Evolutionary conservation across 805 yeast genomes (phyloP).

Genomic region (Kodamaea nitidulidarum): DNA sequence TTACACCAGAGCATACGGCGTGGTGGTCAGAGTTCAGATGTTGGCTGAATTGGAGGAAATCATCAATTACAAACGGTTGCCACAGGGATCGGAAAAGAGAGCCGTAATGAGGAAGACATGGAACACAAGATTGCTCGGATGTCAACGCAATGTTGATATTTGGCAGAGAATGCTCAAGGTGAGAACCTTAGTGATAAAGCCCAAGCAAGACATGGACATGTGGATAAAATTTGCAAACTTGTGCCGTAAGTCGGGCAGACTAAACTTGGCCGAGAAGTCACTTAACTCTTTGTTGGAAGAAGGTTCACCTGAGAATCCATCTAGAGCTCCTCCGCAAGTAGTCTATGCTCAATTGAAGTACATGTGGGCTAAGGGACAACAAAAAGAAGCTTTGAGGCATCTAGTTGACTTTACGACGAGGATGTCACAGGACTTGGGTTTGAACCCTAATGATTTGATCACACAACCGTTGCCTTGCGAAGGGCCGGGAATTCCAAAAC

Average conservation of each 20-base stretch:
- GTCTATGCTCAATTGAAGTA: slow-evolving; percentile 95
- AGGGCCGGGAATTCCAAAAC: slow-evolving; percentile 66
- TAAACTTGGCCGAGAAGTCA: slow-evolving; percentile 90
- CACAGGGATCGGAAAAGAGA: slow-evolving; percentile 78
- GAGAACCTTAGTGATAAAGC: slow-evolving; percentile 86
- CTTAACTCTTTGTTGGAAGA: slow-evolving; percentile 74
- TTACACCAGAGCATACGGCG: slow-evolving; percentile 94
- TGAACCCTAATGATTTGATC: slow-evolving; percentile 81
- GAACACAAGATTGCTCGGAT: slow-evolving; percentile 88
- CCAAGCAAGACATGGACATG: slow-evolving; percentile 94
- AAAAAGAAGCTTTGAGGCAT: slow-evolving; percentile 79
- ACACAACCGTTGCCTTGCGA: slow-evolving; percentile 79
- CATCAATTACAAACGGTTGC: slow-evolving; percentile 78
- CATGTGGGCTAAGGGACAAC: slow-evolving; percentile 94
- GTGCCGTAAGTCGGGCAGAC: slow-evolving; percentile 89
- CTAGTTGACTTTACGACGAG: slow-evolving; percentile 87
- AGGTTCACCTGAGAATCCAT: slow-evolving; percentile 57
- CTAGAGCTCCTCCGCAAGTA: slow-evolving; percentile 92
- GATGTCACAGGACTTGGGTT: slow-evolving; percentile 82
- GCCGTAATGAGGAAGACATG: slow-evolving; percentile 82
- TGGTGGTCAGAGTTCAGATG: slow-evolving; percentile 96
- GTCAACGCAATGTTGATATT: slow-evolving; percentile 96
- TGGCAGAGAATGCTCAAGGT: slow-evolving; percentile 97
- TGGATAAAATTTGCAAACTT: slow-evolving; percentile 98
- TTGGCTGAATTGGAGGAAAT: slow-evolving; percentile 95